phyloP scores from a whole-genome alignment of 495 filamentous ascomycete genomes.

The Tuber brumale region DNA sequence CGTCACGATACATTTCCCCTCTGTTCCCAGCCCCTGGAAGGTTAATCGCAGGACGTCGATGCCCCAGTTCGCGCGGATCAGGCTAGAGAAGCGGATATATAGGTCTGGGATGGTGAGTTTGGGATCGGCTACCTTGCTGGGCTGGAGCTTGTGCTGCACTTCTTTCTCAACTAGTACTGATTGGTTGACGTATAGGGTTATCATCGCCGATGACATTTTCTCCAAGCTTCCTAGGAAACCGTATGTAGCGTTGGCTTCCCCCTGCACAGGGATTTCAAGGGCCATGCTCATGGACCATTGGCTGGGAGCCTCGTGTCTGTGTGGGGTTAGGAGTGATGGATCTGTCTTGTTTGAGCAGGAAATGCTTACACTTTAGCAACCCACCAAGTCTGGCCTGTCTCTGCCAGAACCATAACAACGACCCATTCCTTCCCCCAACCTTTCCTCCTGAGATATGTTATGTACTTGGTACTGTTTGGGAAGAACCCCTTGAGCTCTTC shows the following conservation, averaged over 20 bases:
- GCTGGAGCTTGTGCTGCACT: slow-evolving; percentile 40
- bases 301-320: slow-evolving; percentile 36
- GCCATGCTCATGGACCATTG: slow-evolving; percentile 34
- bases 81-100: slow-evolving; percentile 36
- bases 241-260: slow-evolving; percentile 33
- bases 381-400: slow-evolving; percentile 72
- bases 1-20: slow-evolving; percentile 27
- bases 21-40: slow-evolving; percentile 47
- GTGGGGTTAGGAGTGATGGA: slow-evolving; percentile 11
- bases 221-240: slow-evolving; percentile 42
- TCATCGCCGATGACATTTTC: slow-evolving; percentile 43
- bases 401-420: slow-evolving; percentile 59
- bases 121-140: slow-evolving; percentile 27
- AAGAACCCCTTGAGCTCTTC: slow-evolving; percentile 59
- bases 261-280: slow-evolving; percentile 23
- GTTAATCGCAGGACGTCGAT: slow-evolving; percentile 51
- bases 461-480: slow-evolving; percentile 53
- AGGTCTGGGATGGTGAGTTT: slow-evolving; percentile 37
- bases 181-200: slow-evolving; percentile 43
- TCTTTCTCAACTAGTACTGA: slow-evolving; percentile 31
- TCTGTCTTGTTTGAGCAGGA: not conserved
- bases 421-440: slow-evolving; percentile 63
- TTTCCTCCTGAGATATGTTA: slow-evolving; percentile 58
- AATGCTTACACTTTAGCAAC: slow-evolving; percentile 56
- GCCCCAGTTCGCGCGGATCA: slow-evolving; percentile 47